These are phyloP conservation scores for Picea glauca DNA, from an alignment of 75 land plant genomes.

Conservation along the genomic window DNA sequence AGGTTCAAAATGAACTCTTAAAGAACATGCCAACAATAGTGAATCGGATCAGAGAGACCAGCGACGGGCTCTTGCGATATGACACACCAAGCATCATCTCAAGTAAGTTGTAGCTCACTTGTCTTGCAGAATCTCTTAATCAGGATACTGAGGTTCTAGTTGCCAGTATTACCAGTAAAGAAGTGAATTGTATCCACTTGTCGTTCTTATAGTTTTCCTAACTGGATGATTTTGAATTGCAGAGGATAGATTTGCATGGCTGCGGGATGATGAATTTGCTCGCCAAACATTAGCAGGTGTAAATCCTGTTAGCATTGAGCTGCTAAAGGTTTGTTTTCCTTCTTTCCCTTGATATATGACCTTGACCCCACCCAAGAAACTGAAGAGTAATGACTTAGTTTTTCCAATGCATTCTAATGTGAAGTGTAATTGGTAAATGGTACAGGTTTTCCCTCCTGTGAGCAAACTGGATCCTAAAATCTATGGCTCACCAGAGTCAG, in stretches of 20 bases:
- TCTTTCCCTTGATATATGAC: slow-evolving; percentile 2
- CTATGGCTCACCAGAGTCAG: slow-evolving; percentile 69
- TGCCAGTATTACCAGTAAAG: background rate
- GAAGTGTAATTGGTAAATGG: background rate
- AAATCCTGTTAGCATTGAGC: slow-evolving; percentile 69
- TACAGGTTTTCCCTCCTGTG: slow-evolving; percentile 64
- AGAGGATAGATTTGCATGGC: slow-evolving; percentile 85
- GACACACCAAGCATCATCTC: slow-evolving; percentile 58
- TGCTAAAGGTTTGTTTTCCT: slow-evolving; percentile 27
- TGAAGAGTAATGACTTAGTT: background rate
- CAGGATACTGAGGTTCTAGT: background rate
- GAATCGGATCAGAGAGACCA: slow-evolving; percentile 33
- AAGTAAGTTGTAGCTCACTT: slow-evolving; percentile 35
- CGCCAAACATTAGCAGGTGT: slow-evolving; percentile 78
- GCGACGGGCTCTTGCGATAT: slow-evolving; percentile 46
- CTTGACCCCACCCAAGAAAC: background rate
- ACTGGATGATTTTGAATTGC: slow-evolving; percentile 15
- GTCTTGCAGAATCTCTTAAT: background rate
- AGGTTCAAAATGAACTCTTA: slow-evolving; percentile 37
- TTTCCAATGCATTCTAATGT: background rate
- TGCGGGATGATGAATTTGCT: slow-evolving; percentile 83
- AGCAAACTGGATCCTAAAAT: slow-evolving; percentile 67
- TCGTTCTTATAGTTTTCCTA: background rate
- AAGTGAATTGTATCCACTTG: background rate
- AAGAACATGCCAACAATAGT: slow-evolving; percentile 43